Percentiles rank a stretch among this genome's conserved stretches.
phyloP scores from a whole-genome alignment of 345 rosid genomes.

The Aegle marmelos region DNA sequence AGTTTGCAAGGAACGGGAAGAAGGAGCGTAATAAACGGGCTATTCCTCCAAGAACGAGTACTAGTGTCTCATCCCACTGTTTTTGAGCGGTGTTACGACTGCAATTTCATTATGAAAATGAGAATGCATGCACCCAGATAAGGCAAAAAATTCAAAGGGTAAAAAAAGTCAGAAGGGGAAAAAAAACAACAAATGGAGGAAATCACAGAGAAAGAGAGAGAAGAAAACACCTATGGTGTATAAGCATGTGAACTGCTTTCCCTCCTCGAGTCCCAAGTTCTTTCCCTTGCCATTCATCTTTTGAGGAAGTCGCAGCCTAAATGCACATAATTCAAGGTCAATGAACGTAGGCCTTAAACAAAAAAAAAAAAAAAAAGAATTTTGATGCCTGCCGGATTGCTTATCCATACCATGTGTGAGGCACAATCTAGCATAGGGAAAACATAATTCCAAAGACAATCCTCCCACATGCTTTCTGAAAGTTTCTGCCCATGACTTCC shows the following conservation, averaged over 20 bases:
- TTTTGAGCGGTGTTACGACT: conserved; percentile 99
- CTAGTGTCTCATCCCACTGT: conserved; percentile 99
- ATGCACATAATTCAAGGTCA: conserved; percentile 23
- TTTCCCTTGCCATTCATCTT: conserved; percentile 98
- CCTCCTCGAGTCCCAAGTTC: conserved; percentile 96
- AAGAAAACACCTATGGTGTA: conserved; percentile 78
- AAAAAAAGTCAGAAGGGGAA: background rate
- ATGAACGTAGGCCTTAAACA: conserved; percentile 3
- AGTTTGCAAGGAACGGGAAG: conserved; percentile 77
- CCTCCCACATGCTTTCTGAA: conserved; percentile 95
- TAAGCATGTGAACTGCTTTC: conserved; percentile 96
- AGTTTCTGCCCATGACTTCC: conserved; percentile 93
- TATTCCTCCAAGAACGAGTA: conserved; percentile 89
- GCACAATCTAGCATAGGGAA: conserved; percentile 86
- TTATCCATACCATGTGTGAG: conserved; percentile 77
- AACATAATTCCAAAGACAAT: conserved; percentile 94
- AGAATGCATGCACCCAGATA: conserved; percentile 10
- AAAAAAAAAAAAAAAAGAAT: background rate
- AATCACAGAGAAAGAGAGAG: background rate
- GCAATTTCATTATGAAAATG: conserved; percentile 28
- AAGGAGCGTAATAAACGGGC: conserved; percentile 90
- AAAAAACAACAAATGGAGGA: background rate
- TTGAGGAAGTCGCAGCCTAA: conserved; percentile 97
- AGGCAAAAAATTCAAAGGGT: background rate
- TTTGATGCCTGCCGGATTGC: conserved; percentile 6